phyloP scores from a whole-genome alignment of 768 basidiomycete genomes.

The Serpula lacrymans region DNA sequence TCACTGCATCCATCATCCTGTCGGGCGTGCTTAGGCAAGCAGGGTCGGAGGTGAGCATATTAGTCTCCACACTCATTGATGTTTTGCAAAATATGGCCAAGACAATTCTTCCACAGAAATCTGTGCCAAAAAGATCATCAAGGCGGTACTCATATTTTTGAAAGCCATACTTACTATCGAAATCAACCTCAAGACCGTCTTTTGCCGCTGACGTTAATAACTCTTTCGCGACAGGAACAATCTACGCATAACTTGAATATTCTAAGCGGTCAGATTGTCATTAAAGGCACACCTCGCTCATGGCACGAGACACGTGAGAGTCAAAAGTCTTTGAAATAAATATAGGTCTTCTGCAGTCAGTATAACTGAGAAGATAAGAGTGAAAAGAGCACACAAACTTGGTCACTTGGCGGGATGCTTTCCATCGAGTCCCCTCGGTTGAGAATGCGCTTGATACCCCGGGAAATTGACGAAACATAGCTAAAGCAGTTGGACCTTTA shows the following conservation, averaged over 20 bases:
- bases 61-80: neutral
- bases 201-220: neutral
- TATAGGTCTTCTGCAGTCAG: too few relatives aligned
- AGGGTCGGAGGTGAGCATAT: neutral
- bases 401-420: neutral
- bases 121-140: neutral
- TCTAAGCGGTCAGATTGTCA: too few relatives aligned
- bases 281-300: too few relatives aligned
- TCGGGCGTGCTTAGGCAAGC: slow-evolving; percentile 6
- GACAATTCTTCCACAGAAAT: neutral
- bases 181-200: neutral
- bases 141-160: neutral
- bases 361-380: too few relatives aligned
- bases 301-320: too few relatives aligned
- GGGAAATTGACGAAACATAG: neutral
- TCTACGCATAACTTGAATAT: neutral
- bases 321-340: too few relatives aligned
- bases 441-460: neutral
- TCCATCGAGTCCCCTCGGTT: neutral
- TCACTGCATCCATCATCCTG: slow-evolving; percentile 8
- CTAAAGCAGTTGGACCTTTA: neutral
- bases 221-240: neutral
- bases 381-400: neutral
- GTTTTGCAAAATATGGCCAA: neutral
- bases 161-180: neutral